Evolutionary conservation across 2,329 filamentous ascomycete genomes (phyloP), one percentile per base, ranked within the genome.

Genomic region (Aspergillus sp.): DNA sequence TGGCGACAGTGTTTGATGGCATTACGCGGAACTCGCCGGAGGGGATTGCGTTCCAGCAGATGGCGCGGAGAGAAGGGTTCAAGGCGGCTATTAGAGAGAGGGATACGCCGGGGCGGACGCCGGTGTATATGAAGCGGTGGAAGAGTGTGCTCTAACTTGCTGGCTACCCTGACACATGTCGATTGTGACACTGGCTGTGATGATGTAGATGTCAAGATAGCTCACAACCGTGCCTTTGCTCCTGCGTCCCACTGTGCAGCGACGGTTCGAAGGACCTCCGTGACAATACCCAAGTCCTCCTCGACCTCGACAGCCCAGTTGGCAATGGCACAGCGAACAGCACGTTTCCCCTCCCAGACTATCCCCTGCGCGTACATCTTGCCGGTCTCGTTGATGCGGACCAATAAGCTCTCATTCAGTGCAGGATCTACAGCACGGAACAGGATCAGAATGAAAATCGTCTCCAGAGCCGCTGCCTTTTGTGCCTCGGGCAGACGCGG

Each of bases 1-100:
- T 53, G 2, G 42, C 47, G n/a, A 53, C 47, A 1, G 17, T 53
- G 3, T 53, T 53, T 22, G 51, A 53, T 17, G 51, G 51, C 1
- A 50, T 53, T 13, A 53, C 51, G 9, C 32, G 51, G 6, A 53
- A 53, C 9, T 53, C 51, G 1, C 51, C 47, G 2, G 51, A 50
- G 16, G 51, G 51, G 3, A 32, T 53, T 24, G 11, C 10, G 0
- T 53, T 53, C 7, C 51, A 53, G 47, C 40, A 46, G 9, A n/a
- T 49, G 2, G 48, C 47, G 14, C 13, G 45, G 3, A 14, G 19
- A 1, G 16, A 36, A n/a, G 51, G 51, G 4, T 53, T 53, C 47
- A 53, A 53, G n/a, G 41, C 41, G 2, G 51, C 51, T 1, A 32
- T 50, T 13, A 7, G 8, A 1, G 42, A 16, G 6, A 49, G 51